Base-by-base conservation (phyloP, 179 eudicot species). In the Silene coronaria region DNA sequence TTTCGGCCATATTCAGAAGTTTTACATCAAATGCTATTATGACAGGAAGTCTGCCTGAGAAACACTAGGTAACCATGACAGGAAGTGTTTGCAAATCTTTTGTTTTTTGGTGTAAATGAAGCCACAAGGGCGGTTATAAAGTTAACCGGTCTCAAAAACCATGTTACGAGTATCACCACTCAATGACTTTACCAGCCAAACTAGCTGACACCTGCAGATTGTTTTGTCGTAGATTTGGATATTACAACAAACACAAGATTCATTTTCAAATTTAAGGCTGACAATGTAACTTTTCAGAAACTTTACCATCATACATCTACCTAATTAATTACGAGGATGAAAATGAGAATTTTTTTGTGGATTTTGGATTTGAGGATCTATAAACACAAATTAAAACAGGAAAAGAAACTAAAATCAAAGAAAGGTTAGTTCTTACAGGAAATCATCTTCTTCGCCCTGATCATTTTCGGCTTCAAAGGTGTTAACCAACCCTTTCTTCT, bases 401-500 rank as follows among this genome's bases (percentile, higher is more conserved):
- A 55, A 60, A 65, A 32, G 57, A 55, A 0, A 11, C 1, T 1
- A 13, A 21, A n/a, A 45, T 11, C 13, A 69, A 46, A 42, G 38
- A 2, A 72, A 45, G 28, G 26, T 17, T 6, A 14, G 63, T 64
- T 14, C 84, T 83, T 83, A 80, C 86, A 83, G 45, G 73, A 71
- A 83, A 46, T 83, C 86, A 57, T 80, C 84, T 58, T 83, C 86
- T 46, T 83, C 86, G 28, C 28, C 74, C 32, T 65, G 75, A 60
- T 79, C 82, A 60, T 71, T 77, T 66, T 78, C 80, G 6, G 57
- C 77, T 10, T 78, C 73, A 53, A 75, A 68, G 21, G 77, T 75
- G 80, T 57, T 83, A 42, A 83, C 80, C 59, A 78, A 58, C 38
- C 84, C 86, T 78, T 80, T 83, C 80, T 83, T 83, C 26, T 80